Evolutionary conservation across 2,329 filamentous ascomycete species (phyloP), one percentile per base, ranked within the genome.

Genomic region (Cordyceps javanica): DNA sequence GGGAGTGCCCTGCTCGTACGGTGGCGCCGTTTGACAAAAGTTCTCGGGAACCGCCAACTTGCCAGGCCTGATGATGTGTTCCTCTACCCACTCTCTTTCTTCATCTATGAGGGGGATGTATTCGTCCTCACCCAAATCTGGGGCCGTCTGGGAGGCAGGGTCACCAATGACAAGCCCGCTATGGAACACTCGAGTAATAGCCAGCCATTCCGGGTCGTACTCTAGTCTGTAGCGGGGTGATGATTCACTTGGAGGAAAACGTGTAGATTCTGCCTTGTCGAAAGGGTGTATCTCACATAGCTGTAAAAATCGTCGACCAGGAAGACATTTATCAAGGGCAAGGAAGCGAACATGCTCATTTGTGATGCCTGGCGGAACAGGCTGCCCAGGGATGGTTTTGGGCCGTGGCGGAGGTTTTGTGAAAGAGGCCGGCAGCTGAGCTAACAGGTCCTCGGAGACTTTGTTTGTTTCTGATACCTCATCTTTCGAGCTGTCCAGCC

Each of bases 131-230:
- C 89, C 89, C 26, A 82, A 75, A 66, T 95, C 79, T 2, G 74
- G 69, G 0, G 87, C 78, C 0, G 81, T 72, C 39, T 72, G 70
- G 1, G 81, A 78, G 8, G 73, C 68, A 5, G 77, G 77, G 61
- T 87, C 77, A 59, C 90, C 89, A 38, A 93, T 75, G 1, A 75
- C 72, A 2, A 94, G 77, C 41, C 83, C 78, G 3, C 77, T 65
- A 41, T 89, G 83, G 67, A 97, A 95, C 8, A 86, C 87, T 42
- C 93, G 88, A 13, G 87, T 92, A 62, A 99, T 97, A 42, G 94
- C 89, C 8, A 99, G 85, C 93, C 93, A 99, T 74, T 99, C 94
- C 11, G 87, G 84, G 70, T 99, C 94, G 69, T 99, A 97, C 49
- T 85, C 76, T 0, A 97, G 78, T 11, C 75, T 77, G 63, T 84